Evolutionary conservation across 2,329 filamentous ascomycete genomes (phyloP).

Genomic region (Nemania diffusa): DNA sequence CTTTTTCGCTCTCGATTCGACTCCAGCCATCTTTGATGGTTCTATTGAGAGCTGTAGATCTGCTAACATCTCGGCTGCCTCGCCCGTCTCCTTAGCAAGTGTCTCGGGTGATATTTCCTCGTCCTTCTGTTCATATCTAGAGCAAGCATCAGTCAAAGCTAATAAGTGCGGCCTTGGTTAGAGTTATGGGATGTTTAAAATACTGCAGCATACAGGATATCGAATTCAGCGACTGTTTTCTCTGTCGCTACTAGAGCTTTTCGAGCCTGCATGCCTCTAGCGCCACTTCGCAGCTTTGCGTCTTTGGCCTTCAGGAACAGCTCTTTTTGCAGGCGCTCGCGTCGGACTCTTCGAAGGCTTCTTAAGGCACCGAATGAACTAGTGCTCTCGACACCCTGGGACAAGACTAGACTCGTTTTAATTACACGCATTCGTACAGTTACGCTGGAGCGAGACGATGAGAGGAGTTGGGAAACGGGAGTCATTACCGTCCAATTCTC

Average conservation of each 20-base stretch:
- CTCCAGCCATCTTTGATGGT: slow-evolving; percentile 68
- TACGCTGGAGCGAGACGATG: neutral
- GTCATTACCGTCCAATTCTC: slow-evolving; percentile 67
- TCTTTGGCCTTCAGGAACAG: slow-evolving; percentile 78
- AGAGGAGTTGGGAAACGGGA: neutral
- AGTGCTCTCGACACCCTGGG: slow-evolving; percentile 66
- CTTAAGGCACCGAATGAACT: slow-evolving; percentile 68
- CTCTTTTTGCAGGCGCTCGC: slow-evolving; percentile 69
- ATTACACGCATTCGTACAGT: neutral
- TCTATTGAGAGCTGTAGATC: slow-evolving; percentile 76
- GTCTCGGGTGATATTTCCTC: slow-evolving; percentile 65
- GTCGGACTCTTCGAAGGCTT: slow-evolving; percentile 69
- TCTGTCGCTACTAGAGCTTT: slow-evolving; percentile 78
- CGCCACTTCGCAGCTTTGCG: slow-evolving; percentile 77
- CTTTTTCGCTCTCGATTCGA: slow-evolving; percentile 72
- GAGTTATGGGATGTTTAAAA: neutral
- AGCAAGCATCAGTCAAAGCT: slow-evolving; percentile 8
- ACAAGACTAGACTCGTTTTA: slow-evolving; percentile 58
- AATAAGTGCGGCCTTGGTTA: neutral
- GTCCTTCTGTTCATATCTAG: slow-evolving; percentile 61
- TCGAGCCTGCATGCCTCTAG: slow-evolving; percentile 78
- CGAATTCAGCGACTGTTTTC: slow-evolving; percentile 69
- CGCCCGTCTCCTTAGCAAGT: slow-evolving; percentile 73
- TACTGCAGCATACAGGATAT: slow-evolving; percentile 56
- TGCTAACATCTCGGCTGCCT: slow-evolving; percentile 74